These are phyloP conservation scores for Saccharomycopsis hybrid DNA, from an alignment of 1,139 yeast genomes.

Conservation along the genomic window DNA sequence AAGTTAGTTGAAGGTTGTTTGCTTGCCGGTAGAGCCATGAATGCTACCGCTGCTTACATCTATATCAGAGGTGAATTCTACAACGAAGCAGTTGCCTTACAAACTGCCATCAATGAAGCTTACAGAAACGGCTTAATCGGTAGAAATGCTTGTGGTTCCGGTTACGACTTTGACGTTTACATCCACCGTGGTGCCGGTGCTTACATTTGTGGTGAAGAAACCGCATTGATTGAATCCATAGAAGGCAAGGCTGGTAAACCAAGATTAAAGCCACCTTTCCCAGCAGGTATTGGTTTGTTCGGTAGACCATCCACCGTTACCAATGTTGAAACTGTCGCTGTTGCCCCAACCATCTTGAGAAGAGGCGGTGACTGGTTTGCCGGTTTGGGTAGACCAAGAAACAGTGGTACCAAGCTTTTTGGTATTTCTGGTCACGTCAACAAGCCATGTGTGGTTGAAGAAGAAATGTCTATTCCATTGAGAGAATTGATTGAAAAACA, in stretches of 20 bases:
- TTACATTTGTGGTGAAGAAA: slow-evolving; percentile 86
- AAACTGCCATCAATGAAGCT: slow-evolving; percentile 79
- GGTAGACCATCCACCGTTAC: slow-evolving; percentile 90
- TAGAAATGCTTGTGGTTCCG: slow-evolving; percentile 80
- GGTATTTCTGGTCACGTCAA: slow-evolving; percentile 88
- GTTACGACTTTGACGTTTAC: slow-evolving; percentile 73
- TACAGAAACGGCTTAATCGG: slow-evolving; percentile 75
- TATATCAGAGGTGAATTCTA: slow-evolving; percentile 86
- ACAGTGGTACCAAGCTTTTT: slow-evolving; percentile 72
- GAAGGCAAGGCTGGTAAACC: slow-evolving; percentile 94
- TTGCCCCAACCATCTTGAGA: slow-evolving; percentile 80
- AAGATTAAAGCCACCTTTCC: slow-evolving; percentile 88
- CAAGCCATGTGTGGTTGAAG: slow-evolving; percentile 88
- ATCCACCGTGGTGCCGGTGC: slow-evolving; percentile 92
- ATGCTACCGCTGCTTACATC: slow-evolving; percentile 86
- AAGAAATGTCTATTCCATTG: slow-evolving; percentile 85
- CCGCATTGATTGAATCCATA: slow-evolving; percentile 76
- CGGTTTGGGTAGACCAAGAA: slow-evolving; percentile 76
- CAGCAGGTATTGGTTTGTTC: slow-evolving; percentile 85
- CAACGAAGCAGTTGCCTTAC: slow-evolving; percentile 66
- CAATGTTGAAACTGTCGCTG: slow-evolving; percentile 84
- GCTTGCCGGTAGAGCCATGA: slow-evolving; percentile 85
- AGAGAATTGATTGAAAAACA: slow-evolving; percentile 76
- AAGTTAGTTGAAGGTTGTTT: slow-evolving; percentile 84
- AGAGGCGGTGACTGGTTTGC: slow-evolving; percentile 88